phyloP scores from a whole-genome alignment of 345 rosid species.

The Stellera chamaejasme region DNA sequence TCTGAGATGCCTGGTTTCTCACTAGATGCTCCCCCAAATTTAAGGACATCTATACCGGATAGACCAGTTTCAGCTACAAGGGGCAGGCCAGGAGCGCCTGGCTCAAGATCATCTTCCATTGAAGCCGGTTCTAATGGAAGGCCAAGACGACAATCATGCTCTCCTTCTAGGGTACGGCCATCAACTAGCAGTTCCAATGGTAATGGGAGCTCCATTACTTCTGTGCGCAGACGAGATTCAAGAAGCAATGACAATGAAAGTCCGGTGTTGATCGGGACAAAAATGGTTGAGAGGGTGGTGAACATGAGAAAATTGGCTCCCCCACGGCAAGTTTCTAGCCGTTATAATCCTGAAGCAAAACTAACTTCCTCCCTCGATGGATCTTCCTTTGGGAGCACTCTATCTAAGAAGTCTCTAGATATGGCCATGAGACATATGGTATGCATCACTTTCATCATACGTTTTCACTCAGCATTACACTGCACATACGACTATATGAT shows the following conservation, averaged over 20 bases:
- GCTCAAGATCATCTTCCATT: conserved; percentile 31
- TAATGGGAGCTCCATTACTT: conserved; percentile 33
- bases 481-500: too few relatives aligned
- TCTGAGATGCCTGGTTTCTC: conserved; percentile 49
- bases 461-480: neutral
- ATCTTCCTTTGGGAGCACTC: conserved; percentile 64
- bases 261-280: conserved; percentile 63
- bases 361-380: conserved; percentile 46
- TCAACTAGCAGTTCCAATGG: conserved; percentile 28
- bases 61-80: conserved; percentile 55
- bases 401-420: conserved; percentile 77
- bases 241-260: conserved; percentile 52
- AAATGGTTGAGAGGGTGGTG: conserved; percentile 88
- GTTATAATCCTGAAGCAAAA: conserved; percentile 27
- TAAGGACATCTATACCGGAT: conserved; percentile 39
- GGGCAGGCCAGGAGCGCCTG: conserved; percentile 46
- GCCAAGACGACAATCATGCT: conserved; percentile 53
- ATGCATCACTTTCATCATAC: conserved; percentile 12
- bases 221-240: conserved; percentile 27
- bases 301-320: conserved; percentile 85
- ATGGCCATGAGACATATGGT: conserved; percentile 96
- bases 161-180: conserved; percentile 58
- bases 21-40: conserved; percentile 51
- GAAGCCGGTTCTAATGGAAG: conserved; percentile 39
- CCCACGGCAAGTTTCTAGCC: conserved; percentile 35